Evolutionary conservation across 129 eudicot species (phyloP).

Genomic region (Mikania micrantha): DNA sequence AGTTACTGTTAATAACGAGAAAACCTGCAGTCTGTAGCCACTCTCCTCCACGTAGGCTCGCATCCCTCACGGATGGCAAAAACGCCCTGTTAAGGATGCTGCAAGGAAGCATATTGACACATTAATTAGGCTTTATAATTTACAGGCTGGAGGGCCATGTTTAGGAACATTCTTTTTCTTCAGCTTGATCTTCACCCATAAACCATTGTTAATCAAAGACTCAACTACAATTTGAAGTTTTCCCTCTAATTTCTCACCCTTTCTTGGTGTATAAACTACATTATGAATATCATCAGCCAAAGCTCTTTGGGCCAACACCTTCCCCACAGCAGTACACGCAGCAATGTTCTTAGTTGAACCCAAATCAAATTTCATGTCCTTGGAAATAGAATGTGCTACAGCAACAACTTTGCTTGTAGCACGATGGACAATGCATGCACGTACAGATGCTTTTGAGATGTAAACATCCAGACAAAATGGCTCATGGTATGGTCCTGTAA

Average conservation of each 20-base stretch:
- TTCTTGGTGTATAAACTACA: slow-evolving; percentile 75
- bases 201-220: slow-evolving; percentile 49
- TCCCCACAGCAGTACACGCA: slow-evolving; percentile 72
- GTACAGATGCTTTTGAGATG: slow-evolving; percentile 76
- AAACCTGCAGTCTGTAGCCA: neutral
- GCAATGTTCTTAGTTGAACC: slow-evolving; percentile 55
- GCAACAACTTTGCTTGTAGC: slow-evolving; percentile 84
- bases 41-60: neutral
- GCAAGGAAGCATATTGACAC: neutral
- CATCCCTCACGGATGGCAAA: neutral
- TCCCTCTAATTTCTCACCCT: slow-evolving; percentile 78
- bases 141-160: neutral
- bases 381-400: slow-evolving; percentile 86
- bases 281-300: slow-evolving; percentile 91
- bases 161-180: slow-evolving; percentile 37
- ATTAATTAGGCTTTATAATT: neutral
- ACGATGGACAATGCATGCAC: slow-evolving; percentile 86
- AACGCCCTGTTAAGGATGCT: neutral
- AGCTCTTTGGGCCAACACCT: slow-evolving; percentile 74
- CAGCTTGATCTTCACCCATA: slow-evolving; percentile 75
- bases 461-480: slow-evolving; percentile 90
- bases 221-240: slow-evolving; percentile 68
- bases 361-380: slow-evolving; percentile 78
- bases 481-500: slow-evolving; percentile 82
- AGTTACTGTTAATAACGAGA: neutral